Evolutionary conservation across 257 asterid species (phyloP).

Genomic region (Sherardia arvensis): DNA sequence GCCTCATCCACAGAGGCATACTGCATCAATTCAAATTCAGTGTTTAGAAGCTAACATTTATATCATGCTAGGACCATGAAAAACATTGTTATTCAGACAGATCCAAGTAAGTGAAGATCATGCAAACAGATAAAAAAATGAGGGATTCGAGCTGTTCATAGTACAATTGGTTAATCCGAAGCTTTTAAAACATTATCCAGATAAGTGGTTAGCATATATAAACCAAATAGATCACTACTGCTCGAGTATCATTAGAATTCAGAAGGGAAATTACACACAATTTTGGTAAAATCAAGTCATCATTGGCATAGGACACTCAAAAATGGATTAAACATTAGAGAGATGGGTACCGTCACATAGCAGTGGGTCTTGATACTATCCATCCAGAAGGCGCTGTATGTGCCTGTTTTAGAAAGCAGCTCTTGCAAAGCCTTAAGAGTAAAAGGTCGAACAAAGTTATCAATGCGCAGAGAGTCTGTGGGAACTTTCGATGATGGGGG

Average conservation of each 20-base stretch:
- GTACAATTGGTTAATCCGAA: no score
- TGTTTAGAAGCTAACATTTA: neutral
- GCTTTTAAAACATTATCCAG: neutral
- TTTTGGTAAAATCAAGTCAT: neutral
- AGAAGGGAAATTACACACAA: neutral
- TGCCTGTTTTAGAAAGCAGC: constrained; percentile 25
- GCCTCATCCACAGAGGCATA: constrained; percentile 30
- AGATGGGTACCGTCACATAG: constrained; percentile 29
- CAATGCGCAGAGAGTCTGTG: constrained; percentile 28
- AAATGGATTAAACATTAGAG: no score
- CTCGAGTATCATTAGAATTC: neutral
- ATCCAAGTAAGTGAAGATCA: neutral
- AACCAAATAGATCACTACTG: neutral
- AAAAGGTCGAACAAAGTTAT: constrained; percentile 32
- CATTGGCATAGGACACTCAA: neutral
- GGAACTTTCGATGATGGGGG: constrained; percentile 27
- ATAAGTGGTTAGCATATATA: neutral
- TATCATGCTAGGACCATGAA: neutral
- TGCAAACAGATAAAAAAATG: neutral
- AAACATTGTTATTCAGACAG: neutral
- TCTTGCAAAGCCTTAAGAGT: constrained; percentile 36
- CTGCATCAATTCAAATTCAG: constrained; percentile 14
- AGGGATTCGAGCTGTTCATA: neutral
- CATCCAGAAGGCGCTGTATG: constrained; percentile 29
- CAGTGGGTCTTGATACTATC: constrained; percentile 40